These are phyloP conservation scores for Phytophthora chlamydospora DNA, from an alignment of 352 stramenopile species.

Conservation along the genomic window DNA sequence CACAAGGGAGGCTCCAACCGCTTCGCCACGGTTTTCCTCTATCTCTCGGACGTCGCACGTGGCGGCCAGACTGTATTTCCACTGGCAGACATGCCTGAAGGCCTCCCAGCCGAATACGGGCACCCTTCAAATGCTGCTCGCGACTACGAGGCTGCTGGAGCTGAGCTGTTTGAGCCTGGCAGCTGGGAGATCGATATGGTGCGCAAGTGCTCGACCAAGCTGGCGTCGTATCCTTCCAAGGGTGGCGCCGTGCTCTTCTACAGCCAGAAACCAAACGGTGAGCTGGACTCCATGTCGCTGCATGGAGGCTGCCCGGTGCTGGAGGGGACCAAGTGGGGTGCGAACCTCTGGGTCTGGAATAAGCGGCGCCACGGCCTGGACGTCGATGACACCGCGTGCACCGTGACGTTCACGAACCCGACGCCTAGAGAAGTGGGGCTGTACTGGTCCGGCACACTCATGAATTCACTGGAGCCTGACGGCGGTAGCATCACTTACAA, in stretches of 20 bases:
- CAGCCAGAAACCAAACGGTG: slow-evolving; percentile 94
- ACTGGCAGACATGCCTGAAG: slow-evolving; percentile 70
- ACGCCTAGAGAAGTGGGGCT: slow-evolving; percentile 53
- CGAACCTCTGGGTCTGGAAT: slow-evolving; percentile 98
- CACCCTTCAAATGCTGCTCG: slow-evolving; percentile 52
- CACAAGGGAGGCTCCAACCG: slow-evolving; percentile 77
- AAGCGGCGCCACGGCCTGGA: slow-evolving; percentile 78
- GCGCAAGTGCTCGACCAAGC: slow-evolving; percentile 74
- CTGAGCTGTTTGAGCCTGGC: slow-evolving; percentile 64
- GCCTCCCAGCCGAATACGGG: slow-evolving; percentile 56
- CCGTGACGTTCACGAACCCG: slow-evolving; percentile 75
- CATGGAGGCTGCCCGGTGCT: slow-evolving; percentile 97
- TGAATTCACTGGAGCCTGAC: slow-evolving; percentile 62
- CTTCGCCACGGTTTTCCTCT: slow-evolving; percentile 86
- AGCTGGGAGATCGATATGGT: slow-evolving; percentile 85
- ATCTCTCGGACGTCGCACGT: slow-evolving; percentile 79
- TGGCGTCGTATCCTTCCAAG: slow-evolving; percentile 81
- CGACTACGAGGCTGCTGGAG: slow-evolving; percentile 49
- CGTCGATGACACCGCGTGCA: slow-evolving; percentile 48
- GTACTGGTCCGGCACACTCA: slow-evolving; percentile 75
- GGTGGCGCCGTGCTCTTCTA: slow-evolving; percentile 98
- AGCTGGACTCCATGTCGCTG: slow-evolving; percentile 85
- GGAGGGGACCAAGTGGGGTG: slow-evolving; percentile 95
- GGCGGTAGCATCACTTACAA: slow-evolving; percentile 56
- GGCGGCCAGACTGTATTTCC: slow-evolving; percentile 90